A percentile compares a stretch with the other conserved stretches of the same genome.
Evolutionary conservation across 1,284 basidiomycete genomes (phyloP).

Genomic region (Papiliotrema laurentii): DNA sequence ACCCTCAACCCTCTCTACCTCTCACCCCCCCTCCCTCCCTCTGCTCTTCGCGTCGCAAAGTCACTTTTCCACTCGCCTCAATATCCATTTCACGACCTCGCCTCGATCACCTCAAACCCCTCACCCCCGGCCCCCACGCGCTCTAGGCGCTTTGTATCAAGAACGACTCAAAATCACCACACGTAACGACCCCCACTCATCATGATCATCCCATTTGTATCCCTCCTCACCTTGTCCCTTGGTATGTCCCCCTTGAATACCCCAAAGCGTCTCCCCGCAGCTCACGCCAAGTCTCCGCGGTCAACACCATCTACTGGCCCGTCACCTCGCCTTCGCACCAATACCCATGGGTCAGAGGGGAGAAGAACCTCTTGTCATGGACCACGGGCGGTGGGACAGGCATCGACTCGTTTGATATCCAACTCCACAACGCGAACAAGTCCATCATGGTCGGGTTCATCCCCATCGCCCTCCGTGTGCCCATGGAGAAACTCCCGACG

Average conservation of each 20-base stretch:
- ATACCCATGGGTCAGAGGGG: conserved; percentile 43
- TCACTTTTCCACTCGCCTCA: too few species aligned
- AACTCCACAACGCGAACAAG: conserved; percentile 40
- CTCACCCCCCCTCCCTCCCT: too few species aligned
- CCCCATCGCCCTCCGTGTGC: conserved; percentile 40
- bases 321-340: conserved; percentile 29
- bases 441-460: conserved; percentile 43
- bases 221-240: conserved; percentile 14
- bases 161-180: neutral
- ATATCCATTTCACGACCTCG: too few species aligned
- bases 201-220: conserved; percentile 12
- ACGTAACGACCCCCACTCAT: neutral
- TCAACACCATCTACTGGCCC: conserved; percentile 44
- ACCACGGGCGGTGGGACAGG: conserved; percentile 41
- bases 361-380: conserved; percentile 43
- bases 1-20: too few species aligned
- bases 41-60: too few species aligned
- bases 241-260: conserved; percentile 14
- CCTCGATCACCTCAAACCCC: too few species aligned
- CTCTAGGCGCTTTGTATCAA: too few species aligned
- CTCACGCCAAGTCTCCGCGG: conserved; percentile 15
- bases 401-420: conserved; percentile 44
- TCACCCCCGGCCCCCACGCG: too few species aligned
- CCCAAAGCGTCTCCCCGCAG: neutral
- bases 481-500: conserved; percentile 30